Base-by-base conservation (phyloP, 768 basidiomycete species). In the Xerocomus potaroensis region DNA sequence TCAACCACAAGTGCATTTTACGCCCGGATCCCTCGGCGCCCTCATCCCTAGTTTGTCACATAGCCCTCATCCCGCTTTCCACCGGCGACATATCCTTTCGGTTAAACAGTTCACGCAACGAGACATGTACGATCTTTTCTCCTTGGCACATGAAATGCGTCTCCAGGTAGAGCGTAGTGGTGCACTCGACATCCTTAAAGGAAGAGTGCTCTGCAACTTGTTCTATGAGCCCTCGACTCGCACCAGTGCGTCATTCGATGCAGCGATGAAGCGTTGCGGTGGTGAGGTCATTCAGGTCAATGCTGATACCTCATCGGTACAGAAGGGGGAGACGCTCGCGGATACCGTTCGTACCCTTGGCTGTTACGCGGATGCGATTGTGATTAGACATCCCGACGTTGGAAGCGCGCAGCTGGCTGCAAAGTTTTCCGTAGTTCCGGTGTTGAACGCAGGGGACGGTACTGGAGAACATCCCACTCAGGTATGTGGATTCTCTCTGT, bases 221-320 rank as follows among this genome's bases (percentile, higher is more conserved):
- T 99, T 99, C 76, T 99, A 92, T 65, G 96, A 99, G 65, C 90
- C 95, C 1, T 96, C 93, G 3, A 99, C 96, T 3, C 79, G 96
- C 27, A 99, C 96, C 3, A 92, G 90, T 51, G 78, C 87, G 4
- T 97, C 95, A 8, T 99, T 99, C 59, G 95, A 99, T 63, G 87
- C 95, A 3, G 96, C 96, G 10, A 99, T 98, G 96, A 95, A 96
- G 67, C 82, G 96, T 41, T 92, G 92, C 59, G 96, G 96, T 22
- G 96, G 96, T 16, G 83, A 94, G 59, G 95, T 97, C 31, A 84
- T 96, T n/a, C 78, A 86, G 46, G 78, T 97, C 46, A 78, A 78
- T 33, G 79, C 80, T 3, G 89, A 91, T 43, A 75, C 77, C 2
- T 94, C 93, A 4, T 96, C 92, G 1, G 91, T 96, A 35, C 73